These are phyloP conservation scores for Xerocomus cyaneibrunnescens DNA, from an alignment of 1,284 basidiomycete species.

Conservation along the genomic window DNA sequence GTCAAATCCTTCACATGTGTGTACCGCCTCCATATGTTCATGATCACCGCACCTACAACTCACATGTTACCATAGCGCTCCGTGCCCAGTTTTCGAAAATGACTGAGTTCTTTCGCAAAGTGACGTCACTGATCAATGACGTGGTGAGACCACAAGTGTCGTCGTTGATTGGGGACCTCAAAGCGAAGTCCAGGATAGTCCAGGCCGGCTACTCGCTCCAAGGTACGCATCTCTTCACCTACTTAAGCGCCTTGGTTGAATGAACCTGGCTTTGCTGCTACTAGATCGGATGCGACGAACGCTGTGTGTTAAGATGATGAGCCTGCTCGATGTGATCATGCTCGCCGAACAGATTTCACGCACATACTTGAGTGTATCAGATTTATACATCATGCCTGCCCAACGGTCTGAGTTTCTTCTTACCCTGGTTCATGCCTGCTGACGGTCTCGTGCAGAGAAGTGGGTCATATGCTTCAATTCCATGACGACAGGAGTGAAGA, in stretches of 20 bases:
- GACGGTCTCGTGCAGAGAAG: constrained; percentile 7
- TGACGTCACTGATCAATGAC: constrained; percentile 21
- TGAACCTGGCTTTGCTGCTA: not conserved
- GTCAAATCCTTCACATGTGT: constrained; percentile 21
- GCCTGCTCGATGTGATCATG: constrained; percentile 25
- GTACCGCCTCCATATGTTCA: not conserved
- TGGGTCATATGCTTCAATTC: constrained; percentile 21
- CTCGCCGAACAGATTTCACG: constrained; percentile 21
- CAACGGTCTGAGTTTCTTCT: constrained; percentile 14
- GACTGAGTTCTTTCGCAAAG: constrained; percentile 19
- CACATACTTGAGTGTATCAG: constrained; percentile 21
- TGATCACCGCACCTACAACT: not conserved
- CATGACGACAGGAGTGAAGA: constrained; percentile 21
- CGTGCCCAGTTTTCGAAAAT: constrained; percentile 24
- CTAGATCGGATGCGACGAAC: constrained; percentile 22
- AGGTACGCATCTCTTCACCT: not conserved
- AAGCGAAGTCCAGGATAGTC: constrained; percentile 19
- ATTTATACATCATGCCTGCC: constrained; percentile 23
- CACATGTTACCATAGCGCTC: constrained; percentile 4
- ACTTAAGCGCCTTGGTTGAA: not conserved
- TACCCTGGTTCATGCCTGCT: not conserved
- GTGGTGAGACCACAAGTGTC: constrained; percentile 23
- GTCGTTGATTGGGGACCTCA: constrained; percentile 17
- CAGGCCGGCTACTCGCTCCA: constrained; percentile 21
- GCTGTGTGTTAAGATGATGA: constrained; percentile 25